Evolutionary conservation across 768 basidiomycete genomes (phyloP), one percentile per base, ranked within the genome.

Genomic region (Flagelloscypha sp.): DNA sequence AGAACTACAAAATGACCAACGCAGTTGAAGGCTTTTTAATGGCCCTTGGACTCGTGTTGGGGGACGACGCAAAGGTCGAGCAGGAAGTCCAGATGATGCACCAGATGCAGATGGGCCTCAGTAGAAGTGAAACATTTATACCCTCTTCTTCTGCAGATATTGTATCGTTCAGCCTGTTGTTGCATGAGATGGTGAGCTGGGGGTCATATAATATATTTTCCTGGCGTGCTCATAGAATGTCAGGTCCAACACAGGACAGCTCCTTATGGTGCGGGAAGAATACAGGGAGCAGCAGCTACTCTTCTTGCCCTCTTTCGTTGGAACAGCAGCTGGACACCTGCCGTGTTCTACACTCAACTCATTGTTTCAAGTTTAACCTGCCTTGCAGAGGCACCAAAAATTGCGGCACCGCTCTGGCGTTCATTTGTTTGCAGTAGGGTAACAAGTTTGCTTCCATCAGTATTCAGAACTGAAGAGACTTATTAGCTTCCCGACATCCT

Each of bases 371-470:
- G 79, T 3, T 58, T 83, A 41, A 69, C 68, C 6, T 81, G 74
- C 45, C 58, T 86, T 15, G 65, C 73, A 2, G 76, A 82, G 50
- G 70, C 56, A 33, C 48, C 57, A 42, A 50, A 31, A 42, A 54
- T 36, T 43, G 59, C 45, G 43, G 55, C 48, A 39, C 58, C 35
- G 43, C 48, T 85, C 21, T 88, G 84, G 84, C 73, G 72, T 44
- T 67, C 76, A 13, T 87, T 86, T 48, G 65, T 84, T 13, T 58
- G 83, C 36, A 78, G 82, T 24, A 70, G 84, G 35, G 84, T 87
- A 57, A 47, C 79, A 33, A 12, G 23, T 43, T 23, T 35, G 32
- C 20, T 39, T 15, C 24, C 42, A 36, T 24, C 10, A 24, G 18
- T 5, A 15, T 41, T 21, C n/a, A 21, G 37, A 23, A 17, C 9